A percentile compares a stretch with the other conserved stretches of the same genome.
phyloP scores from a whole-genome alignment of 2,329 filamentous ascomycete species.

The Neopestalotiopsis sp. region DNA sequence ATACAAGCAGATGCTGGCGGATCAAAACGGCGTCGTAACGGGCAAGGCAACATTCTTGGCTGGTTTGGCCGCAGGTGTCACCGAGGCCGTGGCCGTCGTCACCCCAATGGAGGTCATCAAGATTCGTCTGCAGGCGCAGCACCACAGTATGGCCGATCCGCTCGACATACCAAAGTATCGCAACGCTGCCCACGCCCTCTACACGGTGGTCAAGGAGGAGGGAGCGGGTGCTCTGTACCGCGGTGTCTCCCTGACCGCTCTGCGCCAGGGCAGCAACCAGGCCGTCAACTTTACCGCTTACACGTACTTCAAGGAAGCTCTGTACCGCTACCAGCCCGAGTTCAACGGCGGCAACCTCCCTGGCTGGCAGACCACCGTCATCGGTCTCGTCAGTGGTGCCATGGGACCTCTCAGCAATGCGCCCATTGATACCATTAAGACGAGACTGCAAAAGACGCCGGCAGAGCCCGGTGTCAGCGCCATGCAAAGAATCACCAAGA shows the following conservation, averaged over 20 bases:
- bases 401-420: conserved; percentile 97
- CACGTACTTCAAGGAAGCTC: conserved; percentile 83
- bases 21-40: conserved; percentile 71
- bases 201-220: conserved; percentile 92
- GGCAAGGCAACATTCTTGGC: conserved; percentile 73
- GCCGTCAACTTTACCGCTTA: conserved; percentile 99
- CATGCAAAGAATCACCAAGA: conserved; percentile 76
- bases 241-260: conserved; percentile 89
- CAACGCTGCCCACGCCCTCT: conserved; percentile 82
- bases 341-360: conserved; percentile 70
- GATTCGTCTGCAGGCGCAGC: conserved; percentile 96
- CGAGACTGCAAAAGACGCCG: conserved; percentile 87
- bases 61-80: conserved; percentile 90
- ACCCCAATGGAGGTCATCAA: conserved; percentile 99
- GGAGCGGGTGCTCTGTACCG: conserved; percentile 87
- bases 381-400: conserved; percentile 89
- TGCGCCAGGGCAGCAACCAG: conserved; percentile 96
- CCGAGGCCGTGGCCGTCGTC: conserved; percentile 94
- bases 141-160: conserved; percentile 97
- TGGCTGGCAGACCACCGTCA: conserved; percentile 87
- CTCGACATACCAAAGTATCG: conserved; percentile 97
- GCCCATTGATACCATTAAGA: conserved; percentile 99
- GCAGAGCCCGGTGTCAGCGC: conserved; percentile 83
- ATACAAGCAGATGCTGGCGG: conserved; percentile 85
- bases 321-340: conserved; percentile 76